phyloP scores from a whole-genome alignment of 257 asterid species.

The Gardenia jasminoides region DNA sequence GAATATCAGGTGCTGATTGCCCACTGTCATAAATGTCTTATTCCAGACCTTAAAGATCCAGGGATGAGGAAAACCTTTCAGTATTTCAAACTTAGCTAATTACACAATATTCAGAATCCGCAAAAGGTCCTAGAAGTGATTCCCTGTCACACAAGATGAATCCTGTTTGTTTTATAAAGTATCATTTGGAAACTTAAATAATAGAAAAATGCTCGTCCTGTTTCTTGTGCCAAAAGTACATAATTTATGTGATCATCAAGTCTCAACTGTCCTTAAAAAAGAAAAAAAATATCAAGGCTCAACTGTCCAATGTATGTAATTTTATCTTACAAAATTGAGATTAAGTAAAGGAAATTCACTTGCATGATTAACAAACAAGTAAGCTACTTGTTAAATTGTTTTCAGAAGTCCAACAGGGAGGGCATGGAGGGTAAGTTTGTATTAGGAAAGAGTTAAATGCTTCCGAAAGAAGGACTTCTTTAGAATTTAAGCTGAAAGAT shows the following conservation, averaged over 20 bases:
- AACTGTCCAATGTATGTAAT: background rate
- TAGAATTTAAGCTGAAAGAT: background rate
- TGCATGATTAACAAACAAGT: background rate
- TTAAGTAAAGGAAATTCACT: background rate
- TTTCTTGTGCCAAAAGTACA: background rate
- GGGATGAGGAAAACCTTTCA: background rate
- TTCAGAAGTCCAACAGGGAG: background rate
- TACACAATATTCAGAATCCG: background rate
- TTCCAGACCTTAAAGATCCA: background rate
- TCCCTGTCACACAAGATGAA: background rate
- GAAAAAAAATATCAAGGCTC: background rate
- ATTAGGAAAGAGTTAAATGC: background rate
- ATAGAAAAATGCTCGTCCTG: background rate
- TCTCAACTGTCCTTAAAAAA: constrained; percentile 2
- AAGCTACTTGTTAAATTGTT: background rate
- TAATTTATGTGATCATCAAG: background rate
- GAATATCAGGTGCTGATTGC: background rate
- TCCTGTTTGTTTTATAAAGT: background rate
- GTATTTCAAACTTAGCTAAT: too few relatives aligned
- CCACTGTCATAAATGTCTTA: background rate
- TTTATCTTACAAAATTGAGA: background rate
- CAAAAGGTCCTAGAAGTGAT: background rate
- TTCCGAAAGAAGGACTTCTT: background rate
- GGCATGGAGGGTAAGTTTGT: background rate
- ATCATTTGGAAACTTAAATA: background rate